Conservation (phyloP, 805 yeast genomes). For the Candida sonorensis region DNA sequence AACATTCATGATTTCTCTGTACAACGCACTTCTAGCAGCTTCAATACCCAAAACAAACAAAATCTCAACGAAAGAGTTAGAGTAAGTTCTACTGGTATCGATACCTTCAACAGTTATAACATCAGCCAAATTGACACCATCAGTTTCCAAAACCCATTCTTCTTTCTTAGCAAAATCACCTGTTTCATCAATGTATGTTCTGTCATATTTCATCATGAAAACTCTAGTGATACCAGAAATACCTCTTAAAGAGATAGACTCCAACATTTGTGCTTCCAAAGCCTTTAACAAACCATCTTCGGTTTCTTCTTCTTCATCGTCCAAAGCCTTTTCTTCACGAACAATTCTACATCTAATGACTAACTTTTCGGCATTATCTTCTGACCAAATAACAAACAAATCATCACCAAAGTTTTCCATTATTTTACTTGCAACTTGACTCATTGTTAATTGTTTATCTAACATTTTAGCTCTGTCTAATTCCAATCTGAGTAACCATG, state of each 20-base stretch:
- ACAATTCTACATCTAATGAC: slow-evolving; percentile 97
- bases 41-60: slow-evolving; percentile 95
- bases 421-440: slow-evolving; percentile 95
- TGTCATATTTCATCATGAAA: slow-evolving; percentile 81
- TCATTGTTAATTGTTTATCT: slow-evolving; percentile 96
- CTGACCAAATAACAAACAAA: slow-evolving; percentile 96
- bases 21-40: slow-evolving; percentile 93
- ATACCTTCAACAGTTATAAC: slow-evolving; percentile 95
- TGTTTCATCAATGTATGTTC: slow-evolving; percentile 60
- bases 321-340: slow-evolving; percentile 89
- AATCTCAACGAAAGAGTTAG: slow-evolving; percentile 94
- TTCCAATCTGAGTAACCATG: slow-evolving; percentile 95
- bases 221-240: slow-evolving; percentile 88
- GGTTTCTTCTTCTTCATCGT: slow-evolving; percentile 90
- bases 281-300: slow-evolving; percentile 95
- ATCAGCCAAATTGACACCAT: slow-evolving; percentile 93
- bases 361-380: slow-evolving; percentile 95
- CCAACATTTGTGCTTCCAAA: slow-evolving; percentile 94
- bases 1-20: slow-evolving; percentile 91
- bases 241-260: slow-evolving; percentile 92
- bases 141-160: slow-evolving; percentile 98
- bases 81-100: slow-evolving; percentile 82
- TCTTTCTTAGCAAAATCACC: slow-evolving; percentile 87
- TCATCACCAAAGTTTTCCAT: slow-evolving; percentile 91
- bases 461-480: slow-evolving; percentile 98